Base-by-base conservation (phyloP, 495 filamentous ascomycete genomes). In the Jackrogersella minutella region DNA sequence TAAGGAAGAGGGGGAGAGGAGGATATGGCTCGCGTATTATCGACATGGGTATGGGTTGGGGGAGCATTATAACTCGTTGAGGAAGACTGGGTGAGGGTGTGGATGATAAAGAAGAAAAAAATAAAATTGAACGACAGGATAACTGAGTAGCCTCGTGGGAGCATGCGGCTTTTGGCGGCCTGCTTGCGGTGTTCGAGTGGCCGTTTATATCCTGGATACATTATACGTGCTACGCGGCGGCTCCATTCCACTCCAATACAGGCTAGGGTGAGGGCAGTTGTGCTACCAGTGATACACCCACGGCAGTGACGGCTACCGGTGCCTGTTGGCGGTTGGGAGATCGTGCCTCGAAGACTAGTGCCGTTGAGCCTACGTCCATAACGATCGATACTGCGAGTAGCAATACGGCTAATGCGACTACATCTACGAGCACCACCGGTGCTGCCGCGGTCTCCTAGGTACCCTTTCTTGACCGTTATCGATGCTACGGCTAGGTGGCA, bases 51-150 rank as follows among this genome's bases (percentile, higher is more conserved):
- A 92, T 79, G 93, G 93, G 1, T 79, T 98, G 14, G 95, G 95
- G 10, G 94, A 97, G 82, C 95, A 99, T 79, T 99, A 97, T 78
- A 99, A 98, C 73, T 96, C 93, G 19, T 78, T 99, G 54, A 71
- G 86, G 62, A 86, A 78, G 77, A 70, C 69, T 33, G 62, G 61
- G 41, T 81, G 64, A 73, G 69, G 49, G 7, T 17, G 5, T 9
- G 14, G 40, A n/a, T 26, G 13, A 44, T 24, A 3, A 21, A 13
- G 9, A 36, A 31, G 13, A 33, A 31, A 16, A 33, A 40, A 19
- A 21, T 21, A 40, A 9, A 4, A 30, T 30, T 3, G 28, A 21
- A 31, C n/a, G 17, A 21, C 13, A 26, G 26, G 14, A 49, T 33
- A 47, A 21, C 11, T 26, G 17, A 31, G 13, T 49, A n/a, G 26